These are phyloP conservation scores for Lumnitzera littorea DNA, from an alignment of 345 rosid genomes.

Conservation along the genomic window DNA sequence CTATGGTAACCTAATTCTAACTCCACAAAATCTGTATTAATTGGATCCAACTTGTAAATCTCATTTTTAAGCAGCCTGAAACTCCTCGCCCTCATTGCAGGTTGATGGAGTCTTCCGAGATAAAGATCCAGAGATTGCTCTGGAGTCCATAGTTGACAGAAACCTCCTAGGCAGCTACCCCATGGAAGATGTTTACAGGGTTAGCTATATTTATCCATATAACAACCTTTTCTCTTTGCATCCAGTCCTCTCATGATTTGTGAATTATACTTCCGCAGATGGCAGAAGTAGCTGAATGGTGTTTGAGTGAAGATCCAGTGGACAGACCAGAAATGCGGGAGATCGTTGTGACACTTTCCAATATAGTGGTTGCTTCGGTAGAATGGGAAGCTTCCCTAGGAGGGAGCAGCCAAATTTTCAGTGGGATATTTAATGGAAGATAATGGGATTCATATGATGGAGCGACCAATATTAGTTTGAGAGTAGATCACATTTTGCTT, in stretches of 20 bases:
- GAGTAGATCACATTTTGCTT: not conserved
- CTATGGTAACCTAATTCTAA: slow-evolving; percentile 26
- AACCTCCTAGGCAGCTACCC: slow-evolving; percentile 43
- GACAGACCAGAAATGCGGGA: slow-evolving; percentile 56
- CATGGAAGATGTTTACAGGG: slow-evolving; percentile 41
- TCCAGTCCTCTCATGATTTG: not conserved
- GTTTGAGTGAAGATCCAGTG: slow-evolving; percentile 42
- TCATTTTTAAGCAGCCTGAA: not conserved
- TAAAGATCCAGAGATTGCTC: slow-evolving; percentile 32
- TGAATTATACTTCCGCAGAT: slow-evolving; percentile 22
- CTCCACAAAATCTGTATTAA: not conserved
- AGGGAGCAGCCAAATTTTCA: slow-evolving; percentile 52
- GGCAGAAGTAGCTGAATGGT: slow-evolving; percentile 47
- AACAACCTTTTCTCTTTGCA: not conserved
- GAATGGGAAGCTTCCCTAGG: slow-evolving; percentile 67
- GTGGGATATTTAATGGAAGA: slow-evolving; percentile 46
- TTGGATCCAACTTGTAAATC: not conserved
- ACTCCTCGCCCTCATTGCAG: slow-evolving; percentile 15
- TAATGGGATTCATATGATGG: slow-evolving; percentile 1
- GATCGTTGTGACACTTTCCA: slow-evolving; percentile 26
- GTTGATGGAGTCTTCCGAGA: slow-evolving; percentile 29
- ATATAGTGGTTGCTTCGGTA: slow-evolving; percentile 28
- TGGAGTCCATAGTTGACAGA: slow-evolving; percentile 33
- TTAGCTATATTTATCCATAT: slow-evolving; percentile 5
- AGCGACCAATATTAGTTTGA: not conserved